Percentiles rank a stretch among this genome's conserved stretches.
These are phyloP conservation scores for Bremia lactucae DNA, from an alignment of 352 stramenopile species.

Conservation along the genomic window DNA sequence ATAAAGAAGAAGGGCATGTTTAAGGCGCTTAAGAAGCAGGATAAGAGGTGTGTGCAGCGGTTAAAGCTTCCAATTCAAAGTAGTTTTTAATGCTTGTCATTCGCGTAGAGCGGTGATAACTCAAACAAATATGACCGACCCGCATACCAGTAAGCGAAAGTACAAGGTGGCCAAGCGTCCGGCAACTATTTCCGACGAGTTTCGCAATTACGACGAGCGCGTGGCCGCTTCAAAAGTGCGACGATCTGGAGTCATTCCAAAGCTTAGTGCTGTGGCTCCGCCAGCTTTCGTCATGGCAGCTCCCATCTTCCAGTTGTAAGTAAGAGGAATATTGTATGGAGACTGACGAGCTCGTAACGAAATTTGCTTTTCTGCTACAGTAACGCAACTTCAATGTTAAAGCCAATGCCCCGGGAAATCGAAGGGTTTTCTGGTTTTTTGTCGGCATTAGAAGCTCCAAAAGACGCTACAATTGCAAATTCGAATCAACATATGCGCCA, in stretches of 20 bases:
- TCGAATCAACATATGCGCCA: slow-evolving; percentile 16
- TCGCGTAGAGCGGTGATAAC: slow-evolving; percentile 27
- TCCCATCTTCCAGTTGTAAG: slow-evolving; percentile 67
- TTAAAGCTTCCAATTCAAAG: not conserved
- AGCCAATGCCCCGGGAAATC: slow-evolving; percentile 23
- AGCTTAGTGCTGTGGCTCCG: slow-evolving; percentile 25
- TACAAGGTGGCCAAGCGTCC: slow-evolving; percentile 25
- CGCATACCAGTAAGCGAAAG: slow-evolving; percentile 15
- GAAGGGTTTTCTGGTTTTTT: slow-evolving; percentile 67
- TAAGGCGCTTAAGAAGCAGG: slow-evolving; percentile 58
- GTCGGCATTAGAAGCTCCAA: slow-evolving; percentile 41
- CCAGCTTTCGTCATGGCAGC: slow-evolving; percentile 52
- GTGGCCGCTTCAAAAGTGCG: slow-evolving; percentile 38
- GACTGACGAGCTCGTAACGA: not conserved
- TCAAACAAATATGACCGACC: slow-evolving; percentile 26
- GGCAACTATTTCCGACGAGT: slow-evolving; percentile 34
- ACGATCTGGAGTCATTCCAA: slow-evolving; percentile 9
- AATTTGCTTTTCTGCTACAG: slow-evolving; percentile 3
- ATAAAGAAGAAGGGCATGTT: slow-evolving; percentile 56
- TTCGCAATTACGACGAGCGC: slow-evolving; percentile 73
- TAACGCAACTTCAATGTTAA: slow-evolving; percentile 15
- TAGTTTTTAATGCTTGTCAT: not conserved
- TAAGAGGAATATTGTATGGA: not conserved
- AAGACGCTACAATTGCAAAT: slow-evolving; percentile 19
- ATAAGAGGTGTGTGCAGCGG: slow-evolving; percentile 27